Conservation (phyloP, 805 yeast genomes). For the Metschnikowia orientalis region DNA sequence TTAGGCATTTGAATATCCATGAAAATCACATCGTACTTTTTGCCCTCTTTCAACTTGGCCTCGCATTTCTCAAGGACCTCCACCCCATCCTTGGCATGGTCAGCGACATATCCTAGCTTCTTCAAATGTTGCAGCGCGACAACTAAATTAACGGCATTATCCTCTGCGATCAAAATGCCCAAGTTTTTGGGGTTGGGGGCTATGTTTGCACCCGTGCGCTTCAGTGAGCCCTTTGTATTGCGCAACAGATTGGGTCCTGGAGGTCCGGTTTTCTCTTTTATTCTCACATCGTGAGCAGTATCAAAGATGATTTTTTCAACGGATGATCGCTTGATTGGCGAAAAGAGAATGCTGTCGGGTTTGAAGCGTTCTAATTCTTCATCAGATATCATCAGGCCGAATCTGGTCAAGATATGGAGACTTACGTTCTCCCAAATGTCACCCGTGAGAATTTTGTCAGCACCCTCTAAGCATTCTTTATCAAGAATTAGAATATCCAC, state of each 20-base stretch:
- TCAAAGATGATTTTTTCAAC: slow-evolving; percentile 14
- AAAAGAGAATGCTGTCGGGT: slow-evolving; percentile 23
- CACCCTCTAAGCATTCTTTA: slow-evolving; percentile 12
- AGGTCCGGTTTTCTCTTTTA: neutral
- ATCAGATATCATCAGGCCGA: slow-evolving; percentile 26
- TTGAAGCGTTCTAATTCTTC: slow-evolving; percentile 17
- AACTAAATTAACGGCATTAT: slow-evolving; percentile 45
- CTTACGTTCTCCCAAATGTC: slow-evolving; percentile 11
- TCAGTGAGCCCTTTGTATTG: too few species aligned
- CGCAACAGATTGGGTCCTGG: too few species aligned
- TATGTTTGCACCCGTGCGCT: neutral
- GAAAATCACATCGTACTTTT: slow-evolving; percentile 46
- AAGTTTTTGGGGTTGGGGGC: slow-evolving; percentile 18
- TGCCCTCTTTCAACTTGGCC: slow-evolving; percentile 19
- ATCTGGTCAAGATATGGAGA: slow-evolving; percentile 25
- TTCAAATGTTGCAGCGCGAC: slow-evolving; percentile 49
- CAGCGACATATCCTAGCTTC: slow-evolving; percentile 47
- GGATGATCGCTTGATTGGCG: slow-evolving; percentile 28
- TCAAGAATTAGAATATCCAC: slow-evolving; percentile 23
- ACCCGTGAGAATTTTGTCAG: slow-evolving; percentile 2
- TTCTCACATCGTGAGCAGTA: neutral
- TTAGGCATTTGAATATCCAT: slow-evolving; percentile 57
- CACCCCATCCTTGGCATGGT: slow-evolving; percentile 49
- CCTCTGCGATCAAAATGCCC: slow-evolving; percentile 51
- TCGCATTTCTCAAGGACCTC: slow-evolving; percentile 39